Conservation (phyloP, 1,139 yeast genomes). For the Zygoascus meyerae region DNA sequence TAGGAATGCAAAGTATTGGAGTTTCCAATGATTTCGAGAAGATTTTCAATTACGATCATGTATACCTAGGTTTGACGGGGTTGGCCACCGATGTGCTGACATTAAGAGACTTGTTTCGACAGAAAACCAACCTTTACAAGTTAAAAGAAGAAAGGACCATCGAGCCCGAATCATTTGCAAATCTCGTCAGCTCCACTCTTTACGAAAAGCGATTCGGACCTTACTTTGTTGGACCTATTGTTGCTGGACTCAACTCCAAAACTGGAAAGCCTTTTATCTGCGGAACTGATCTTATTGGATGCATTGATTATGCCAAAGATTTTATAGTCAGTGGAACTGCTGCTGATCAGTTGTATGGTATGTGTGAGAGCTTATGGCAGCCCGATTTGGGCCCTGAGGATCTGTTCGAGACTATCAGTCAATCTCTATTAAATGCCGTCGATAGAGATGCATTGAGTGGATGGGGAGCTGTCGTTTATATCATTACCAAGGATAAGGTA, state of each 20-base stretch:
- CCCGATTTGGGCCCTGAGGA: constrained; percentile 93
- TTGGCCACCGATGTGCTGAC: constrained; percentile 92
- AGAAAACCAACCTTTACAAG: constrained; percentile 82
- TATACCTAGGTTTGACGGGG: constrained; percentile 88
- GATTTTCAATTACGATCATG: constrained; percentile 78
- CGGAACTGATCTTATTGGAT: constrained; percentile 94
- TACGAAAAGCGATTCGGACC: constrained; percentile 93
- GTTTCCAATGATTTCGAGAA: constrained; percentile 90
- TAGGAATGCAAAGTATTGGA: constrained; percentile 92
- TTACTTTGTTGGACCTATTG: constrained; percentile 93
- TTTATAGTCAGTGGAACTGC: constrained; percentile 98
- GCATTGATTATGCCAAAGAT: constrained; percentile 92
- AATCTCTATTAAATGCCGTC: constrained; percentile 86
- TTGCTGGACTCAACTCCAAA: constrained; percentile 86
- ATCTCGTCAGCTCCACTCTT: constrained; percentile 81
- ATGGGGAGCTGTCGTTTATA: constrained; percentile 96
- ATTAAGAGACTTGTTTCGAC: constrained; percentile 70
- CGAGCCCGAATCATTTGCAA: constrained; percentile 92
- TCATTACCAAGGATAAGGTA: constrained; percentile 89
- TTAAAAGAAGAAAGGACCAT: constrained; percentile 86
- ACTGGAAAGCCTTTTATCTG: constrained; percentile 84
- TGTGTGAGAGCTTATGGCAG: constrained; percentile 97
- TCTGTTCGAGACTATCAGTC: constrained; percentile 91
- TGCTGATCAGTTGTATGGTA: constrained; percentile 90
- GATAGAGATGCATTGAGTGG: constrained; percentile 98